These are phyloP conservation scores for Huntiella decipiens DNA, from an alignment of 2,329 filamentous ascomycete genomes.

Conservation along the genomic window DNA sequence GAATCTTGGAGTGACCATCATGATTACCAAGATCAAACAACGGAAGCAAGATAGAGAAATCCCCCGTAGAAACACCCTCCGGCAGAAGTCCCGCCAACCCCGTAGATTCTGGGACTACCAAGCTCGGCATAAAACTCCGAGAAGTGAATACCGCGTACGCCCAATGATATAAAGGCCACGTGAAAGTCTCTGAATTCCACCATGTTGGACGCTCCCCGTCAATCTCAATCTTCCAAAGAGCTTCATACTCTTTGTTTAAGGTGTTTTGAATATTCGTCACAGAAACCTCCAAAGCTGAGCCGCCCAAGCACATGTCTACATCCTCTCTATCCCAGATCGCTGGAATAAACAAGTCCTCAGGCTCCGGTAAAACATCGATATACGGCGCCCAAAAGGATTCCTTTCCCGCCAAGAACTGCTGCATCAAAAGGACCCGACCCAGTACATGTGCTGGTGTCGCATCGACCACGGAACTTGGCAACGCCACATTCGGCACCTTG, in stretches of 20 bases:
- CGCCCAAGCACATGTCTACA: slow-evolving; percentile 30
- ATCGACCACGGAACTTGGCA: slow-evolving; percentile 32
- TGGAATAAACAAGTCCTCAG: slow-evolving; percentile 35
- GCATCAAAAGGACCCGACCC: slow-evolving; percentile 48
- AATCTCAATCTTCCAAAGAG: slow-evolving; percentile 22
- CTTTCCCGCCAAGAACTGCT: slow-evolving; percentile 40
- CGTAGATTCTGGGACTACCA: slow-evolving; percentile 26
- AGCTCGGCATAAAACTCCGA: slow-evolving; percentile 42
- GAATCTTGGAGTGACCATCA: slow-evolving; percentile 36
- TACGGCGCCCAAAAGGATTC: slow-evolving; percentile 52
- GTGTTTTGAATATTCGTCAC: slow-evolving; percentile 28
- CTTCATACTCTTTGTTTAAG: slow-evolving; percentile 25
- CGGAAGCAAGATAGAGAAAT: slow-evolving; percentile 50
- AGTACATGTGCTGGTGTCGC: slow-evolving; percentile 37
- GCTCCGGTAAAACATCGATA: slow-evolving; percentile 44
- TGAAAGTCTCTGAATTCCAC: slow-evolving; percentile 21
- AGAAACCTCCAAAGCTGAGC: slow-evolving; percentile 33
- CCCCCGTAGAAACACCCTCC: slow-evolving; percentile 13
- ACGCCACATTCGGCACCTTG: slow-evolving; percentile 14
- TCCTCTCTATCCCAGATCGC: slow-evolving; percentile 46
- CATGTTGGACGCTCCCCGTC: slow-evolving; percentile 17
- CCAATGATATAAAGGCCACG: slow-evolving; percentile 39
- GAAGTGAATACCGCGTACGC: slow-evolving; percentile 46
- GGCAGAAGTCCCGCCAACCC: slow-evolving; percentile 14
- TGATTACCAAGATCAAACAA: slow-evolving; percentile 58